Percentiles rank a stretch among this genome's conserved stretches.
Evolutionary conservation across 768 basidiomycete genomes (phyloP).

Genomic region (Boletales sp.): DNA sequence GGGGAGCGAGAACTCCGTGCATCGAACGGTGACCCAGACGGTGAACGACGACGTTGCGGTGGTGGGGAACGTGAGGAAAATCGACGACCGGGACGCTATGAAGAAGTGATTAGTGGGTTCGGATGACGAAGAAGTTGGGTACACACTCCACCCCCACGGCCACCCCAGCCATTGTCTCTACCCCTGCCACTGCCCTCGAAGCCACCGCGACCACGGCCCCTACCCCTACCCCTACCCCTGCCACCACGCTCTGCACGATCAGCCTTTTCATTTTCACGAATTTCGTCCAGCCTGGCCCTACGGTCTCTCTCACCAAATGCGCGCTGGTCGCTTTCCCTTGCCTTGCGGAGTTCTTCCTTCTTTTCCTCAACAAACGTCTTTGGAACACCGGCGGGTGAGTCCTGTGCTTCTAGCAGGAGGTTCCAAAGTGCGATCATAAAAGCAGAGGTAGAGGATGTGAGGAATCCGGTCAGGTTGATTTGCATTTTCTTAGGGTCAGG

Average conservation of each 20-base stretch:
- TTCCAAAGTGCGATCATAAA: constrained; percentile 93
- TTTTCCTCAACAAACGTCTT: constrained; percentile 87
- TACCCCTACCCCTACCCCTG: constrained; percentile 56
- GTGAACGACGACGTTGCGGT: constrained; percentile 47
- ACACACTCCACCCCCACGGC: constrained; percentile 52
- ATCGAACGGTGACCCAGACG: constrained; percentile 35
- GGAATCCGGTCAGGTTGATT: constrained; percentile 89
- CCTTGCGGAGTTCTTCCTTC: constrained; percentile 84
- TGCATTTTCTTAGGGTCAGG: constrained; percentile 96
- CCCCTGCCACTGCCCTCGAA: constrained; percentile 50
- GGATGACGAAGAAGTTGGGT: background rate
- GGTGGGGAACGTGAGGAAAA: constrained; percentile 42
- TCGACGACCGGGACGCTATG: constrained; percentile 44
- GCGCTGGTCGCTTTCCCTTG: constrained; percentile 57
- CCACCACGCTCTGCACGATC: constrained; percentile 42
- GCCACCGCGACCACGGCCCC: constrained; percentile 48
- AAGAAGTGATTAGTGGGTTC: constrained; percentile 7
- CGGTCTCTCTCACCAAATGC: constrained; percentile 72
- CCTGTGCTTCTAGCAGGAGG: constrained; percentile 90
- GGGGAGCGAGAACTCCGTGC: constrained; percentile 38
- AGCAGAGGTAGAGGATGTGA: constrained; percentile 76
- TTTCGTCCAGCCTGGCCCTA: constrained; percentile 63
- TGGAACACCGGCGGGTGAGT: constrained; percentile 85
- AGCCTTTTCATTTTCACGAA: constrained; percentile 58
- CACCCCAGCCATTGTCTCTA: constrained; percentile 65